Base-by-base conservation (phyloP, 331 rosid genomes). In the Pyrus hybrid region DNA sequence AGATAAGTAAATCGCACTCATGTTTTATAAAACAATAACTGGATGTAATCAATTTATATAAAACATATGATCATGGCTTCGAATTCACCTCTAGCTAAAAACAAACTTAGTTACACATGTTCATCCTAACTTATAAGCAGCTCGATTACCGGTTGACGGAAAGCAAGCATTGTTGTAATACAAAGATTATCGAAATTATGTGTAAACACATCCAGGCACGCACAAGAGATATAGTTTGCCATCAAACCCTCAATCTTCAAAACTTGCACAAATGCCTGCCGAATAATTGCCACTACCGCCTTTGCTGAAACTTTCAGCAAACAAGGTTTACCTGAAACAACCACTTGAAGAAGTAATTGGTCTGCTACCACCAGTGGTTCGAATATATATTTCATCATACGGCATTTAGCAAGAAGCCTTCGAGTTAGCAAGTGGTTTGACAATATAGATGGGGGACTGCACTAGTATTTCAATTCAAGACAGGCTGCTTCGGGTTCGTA, bases 401-500 rank as follows among this genome's bases (percentile, higher is more conserved):
- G 28, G 61, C 77, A 43, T 78, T 70, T 71, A 60, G 74, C 66
- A 72, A 47, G 63, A 58, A 68, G 35, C 66, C 71, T 41, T 57
- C 74, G 68, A 62, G 58, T 16, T 47, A 57, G 70, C 57, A 51
- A 54, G 61, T 28, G 57, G 51, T 49, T 67, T 10, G 73, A 65
- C 16, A 8, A 54, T 20, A 20, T 56, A 18, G 69, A 45, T 51
- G 66, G 67, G 25, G 30, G 16, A 51, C 49, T 33, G 61, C 67
- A 73, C 71, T n/a, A 45, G 56, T 62, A 51, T 51, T 70, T 45
- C 51, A 45, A 45, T 17, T 87, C 82, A 88, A 58, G 81, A 49
- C 86, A 83, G 51, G 85, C 93, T 90, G 81, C 97, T 82, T 68
- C 91, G 87, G 1, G 95, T 92, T 58, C 93, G 90, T 57, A 90